Evolutionary conservation across 352 stramenopile genomes (phyloP).

Genomic region (Phytopythium delawarense): DNA sequence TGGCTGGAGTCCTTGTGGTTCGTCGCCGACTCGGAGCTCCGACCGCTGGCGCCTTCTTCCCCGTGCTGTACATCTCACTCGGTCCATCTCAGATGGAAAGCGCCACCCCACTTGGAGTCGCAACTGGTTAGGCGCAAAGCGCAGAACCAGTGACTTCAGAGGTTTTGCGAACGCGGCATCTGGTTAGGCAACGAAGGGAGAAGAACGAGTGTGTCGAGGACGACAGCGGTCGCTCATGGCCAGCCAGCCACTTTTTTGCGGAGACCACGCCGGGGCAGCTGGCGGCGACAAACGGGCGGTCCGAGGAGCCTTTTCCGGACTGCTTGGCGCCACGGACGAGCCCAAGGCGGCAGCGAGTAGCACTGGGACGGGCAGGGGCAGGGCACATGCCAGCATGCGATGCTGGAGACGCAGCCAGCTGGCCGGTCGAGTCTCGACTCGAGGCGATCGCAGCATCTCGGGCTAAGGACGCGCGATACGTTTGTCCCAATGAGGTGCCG

Average conservation of each 20-base stretch:
- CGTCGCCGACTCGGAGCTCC: background rate
- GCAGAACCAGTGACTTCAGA: background rate
- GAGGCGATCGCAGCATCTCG: no score
- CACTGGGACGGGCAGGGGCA: background rate
- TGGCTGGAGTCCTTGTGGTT: background rate
- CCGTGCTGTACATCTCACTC: background rate
- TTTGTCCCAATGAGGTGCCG: no score
- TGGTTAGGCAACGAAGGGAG: constrained; percentile 2
- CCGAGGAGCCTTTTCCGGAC: background rate
- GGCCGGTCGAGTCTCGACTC: background rate
- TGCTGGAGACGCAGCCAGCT: background rate
- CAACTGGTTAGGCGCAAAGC: background rate
- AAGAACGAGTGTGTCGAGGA: background rate
- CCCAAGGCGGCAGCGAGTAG: constrained; percentile 6
- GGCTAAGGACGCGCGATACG: no score
- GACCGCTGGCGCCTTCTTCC: background rate
- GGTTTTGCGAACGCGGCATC: background rate
- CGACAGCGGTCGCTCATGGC: background rate
- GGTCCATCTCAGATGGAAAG: constrained; percentile 9
- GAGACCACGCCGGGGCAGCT: background rate
- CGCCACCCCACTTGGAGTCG: background rate
- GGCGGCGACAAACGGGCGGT: background rate
- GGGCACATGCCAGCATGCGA: background rate
- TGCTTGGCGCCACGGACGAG: background rate
- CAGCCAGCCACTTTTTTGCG: background rate